A percentile compares a stretch with the other conserved stretches of the same genome.
Evolutionary conservation across 441 rosid species (phyloP).

Genomic region (Geranium incanum): DNA sequence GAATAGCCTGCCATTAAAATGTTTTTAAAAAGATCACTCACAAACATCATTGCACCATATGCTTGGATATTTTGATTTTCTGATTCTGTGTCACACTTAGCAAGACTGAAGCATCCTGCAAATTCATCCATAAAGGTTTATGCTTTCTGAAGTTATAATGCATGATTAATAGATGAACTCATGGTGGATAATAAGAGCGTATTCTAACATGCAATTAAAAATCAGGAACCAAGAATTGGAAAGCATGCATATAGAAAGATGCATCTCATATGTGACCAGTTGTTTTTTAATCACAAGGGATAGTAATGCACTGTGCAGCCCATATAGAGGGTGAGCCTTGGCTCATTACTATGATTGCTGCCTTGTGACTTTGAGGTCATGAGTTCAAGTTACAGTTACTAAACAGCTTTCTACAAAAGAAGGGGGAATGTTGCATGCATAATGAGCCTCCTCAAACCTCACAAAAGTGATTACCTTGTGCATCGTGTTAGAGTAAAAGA

Average conservation of each 20-base stretch:
- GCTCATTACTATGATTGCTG: background rate
- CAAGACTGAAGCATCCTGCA: slow-evolving; percentile 80
- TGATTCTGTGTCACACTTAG: slow-evolving; percentile 62
- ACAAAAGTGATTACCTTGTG: background rate
- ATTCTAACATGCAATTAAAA: background rate
- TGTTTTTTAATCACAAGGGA: background rate
- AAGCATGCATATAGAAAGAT: background rate
- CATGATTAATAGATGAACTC: background rate
- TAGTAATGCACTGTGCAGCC: background rate
- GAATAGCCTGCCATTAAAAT: background rate
- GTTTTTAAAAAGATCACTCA: slow-evolving; percentile 32
- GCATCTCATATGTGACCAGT: slow-evolving; percentile 5
- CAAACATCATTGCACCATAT: slow-evolving; percentile 78
- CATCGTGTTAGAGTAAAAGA: background rate
- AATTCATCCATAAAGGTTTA: slow-evolving; percentile 10
- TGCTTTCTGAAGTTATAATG: slow-evolving; percentile 5
- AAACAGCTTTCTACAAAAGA: background rate
- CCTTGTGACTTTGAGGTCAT: background rate
- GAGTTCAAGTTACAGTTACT: background rate
- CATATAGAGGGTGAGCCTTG: background rate
- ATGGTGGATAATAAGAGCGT: background rate
- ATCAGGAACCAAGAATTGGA: background rate
- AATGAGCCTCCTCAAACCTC: background rate
- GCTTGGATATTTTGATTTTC: slow-evolving; percentile 76
- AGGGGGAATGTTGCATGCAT: background rate